Conservation (phyloP, 2,329 filamentous ascomycete genomes). For the Zymoseptoria passerinii region DNA sequence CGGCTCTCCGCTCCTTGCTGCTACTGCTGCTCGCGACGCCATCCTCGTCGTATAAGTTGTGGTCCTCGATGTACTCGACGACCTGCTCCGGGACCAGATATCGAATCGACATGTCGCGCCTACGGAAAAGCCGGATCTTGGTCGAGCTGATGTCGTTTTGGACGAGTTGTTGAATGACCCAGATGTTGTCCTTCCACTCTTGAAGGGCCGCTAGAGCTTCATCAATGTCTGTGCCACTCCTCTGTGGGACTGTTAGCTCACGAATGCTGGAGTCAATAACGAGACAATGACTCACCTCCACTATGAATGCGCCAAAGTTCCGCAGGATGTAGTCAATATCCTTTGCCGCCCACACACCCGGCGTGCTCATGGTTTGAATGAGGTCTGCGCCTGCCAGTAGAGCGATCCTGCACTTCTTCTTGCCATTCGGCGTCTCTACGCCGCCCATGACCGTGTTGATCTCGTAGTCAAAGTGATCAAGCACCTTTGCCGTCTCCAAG, state of each 20-base stretch:
- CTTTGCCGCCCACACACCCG: constrained; percentile 66
- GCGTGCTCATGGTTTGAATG: constrained; percentile 45
- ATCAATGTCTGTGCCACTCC: constrained; percentile 79
- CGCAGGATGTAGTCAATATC: constrained; percentile 85
- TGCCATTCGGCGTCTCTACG: constrained; percentile 60
- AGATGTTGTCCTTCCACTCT: constrained; percentile 76
- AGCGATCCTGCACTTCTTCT: constrained; percentile 63
- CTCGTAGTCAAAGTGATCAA: constrained; percentile 86
- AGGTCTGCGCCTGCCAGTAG: constrained; percentile 63
- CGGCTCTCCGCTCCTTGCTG: constrained; percentile 24
- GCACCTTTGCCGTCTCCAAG: constrained; percentile 76
- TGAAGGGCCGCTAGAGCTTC: constrained; percentile 76
- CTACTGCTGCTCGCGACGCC: constrained; percentile 22
- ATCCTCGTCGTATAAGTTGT: constrained; percentile 32
- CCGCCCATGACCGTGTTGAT: constrained; percentile 74
- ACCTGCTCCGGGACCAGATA: constrained; percentile 68
- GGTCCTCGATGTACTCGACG: constrained; percentile 45
- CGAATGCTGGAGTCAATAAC: constrained; percentile 49
- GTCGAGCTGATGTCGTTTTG: constrained; percentile 76
- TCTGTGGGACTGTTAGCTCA: constrained; percentile 53
- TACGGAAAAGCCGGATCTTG: constrained; percentile 72
- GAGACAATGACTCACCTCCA: constrained; percentile 36
- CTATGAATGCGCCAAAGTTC: constrained; percentile 73
- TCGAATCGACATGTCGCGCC: constrained; percentile 72
- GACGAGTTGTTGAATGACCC: constrained; percentile 81